Base-by-base conservation (phyloP, 2,329 filamentous ascomycete genomes). In the Fusarium torreyae region DNA sequence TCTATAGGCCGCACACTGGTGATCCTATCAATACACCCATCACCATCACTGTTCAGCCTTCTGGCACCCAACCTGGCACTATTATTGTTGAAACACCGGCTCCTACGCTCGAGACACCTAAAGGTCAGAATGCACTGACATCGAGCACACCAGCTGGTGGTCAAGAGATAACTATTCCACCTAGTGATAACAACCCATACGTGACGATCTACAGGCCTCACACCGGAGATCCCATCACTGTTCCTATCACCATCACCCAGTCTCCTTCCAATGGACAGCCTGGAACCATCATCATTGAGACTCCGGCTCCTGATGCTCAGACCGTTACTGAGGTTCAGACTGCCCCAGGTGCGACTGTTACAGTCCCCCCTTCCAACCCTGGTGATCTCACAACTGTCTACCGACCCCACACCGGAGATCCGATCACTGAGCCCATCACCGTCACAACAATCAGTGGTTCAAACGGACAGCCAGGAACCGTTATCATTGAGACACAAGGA, bases 231-330 rank as follows among this genome's bases (percentile, higher is more conserved):
- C 55, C 66, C 7, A 66, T 69, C n/a, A 69, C 66, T 22, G 56
- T 17, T 1, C 62, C 66, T 7, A 70, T 69, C 10, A 69, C 66
- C 2, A 67, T 69, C 14, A 69, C 66, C 4, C 61, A 70, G 24
- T 22, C 66, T 36, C 61, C 66, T 4, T 42, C 62, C 11, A 58
- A 63, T 18, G 66, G 66, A 20, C 66, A 67, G 28, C 66, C 66
- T 20, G 66, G 66, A 52, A 69, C 66, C 1, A 55, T 69, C 31
- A 55, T 69, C 17, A 63, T 69, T 14, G 66, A 69, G 52, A 69
- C 66, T 13, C 66, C 58, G 9, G 63, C 45, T 11, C 20, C 44
- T 3, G 43, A 51, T 18, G 46, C 46, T 15, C 45, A 60, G 26
- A 65, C 63, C 10, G 39, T 57, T 9, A 69, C 56, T 11, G 40